These are phyloP conservation scores for Penstemon barbatus DNA, from an alignment of 257 asterid genomes.

Conservation along the genomic window DNA sequence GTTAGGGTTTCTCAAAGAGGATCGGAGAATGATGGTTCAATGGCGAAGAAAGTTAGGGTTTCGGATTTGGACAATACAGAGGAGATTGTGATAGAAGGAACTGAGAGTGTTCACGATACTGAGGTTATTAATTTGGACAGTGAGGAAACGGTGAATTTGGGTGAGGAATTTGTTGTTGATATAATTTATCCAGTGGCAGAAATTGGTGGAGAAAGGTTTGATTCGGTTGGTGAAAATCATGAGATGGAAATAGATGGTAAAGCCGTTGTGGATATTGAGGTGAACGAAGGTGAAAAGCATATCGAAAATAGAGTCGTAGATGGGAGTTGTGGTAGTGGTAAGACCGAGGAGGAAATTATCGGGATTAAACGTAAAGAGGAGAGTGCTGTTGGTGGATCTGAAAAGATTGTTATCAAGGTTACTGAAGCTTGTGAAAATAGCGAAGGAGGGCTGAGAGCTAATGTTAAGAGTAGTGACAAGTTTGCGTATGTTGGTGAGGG, in stretches of 20 bases:
- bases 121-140: neutral
- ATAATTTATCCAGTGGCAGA: slow-evolving; percentile 23
- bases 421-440: neutral
- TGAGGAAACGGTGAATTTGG: neutral
- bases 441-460: slow-evolving; percentile 12
- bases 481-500: neutral
- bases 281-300: slow-evolving; percentile 9
- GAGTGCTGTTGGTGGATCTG: slow-evolving; percentile 1
- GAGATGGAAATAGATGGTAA: slow-evolving; percentile 5
- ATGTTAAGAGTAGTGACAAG: slow-evolving; percentile 1
- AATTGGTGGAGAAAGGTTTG: slow-evolving; percentile 8
- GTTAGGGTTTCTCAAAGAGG: slow-evolving; percentile 25
- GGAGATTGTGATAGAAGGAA: neutral
- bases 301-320: neutral
- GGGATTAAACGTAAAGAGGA: slow-evolving; percentile 11
- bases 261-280: neutral
- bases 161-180: neutral
- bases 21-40: slow-evolving; percentile 14
- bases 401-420: slow-evolving; percentile 2
- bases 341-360: slow-evolving; percentile 4
- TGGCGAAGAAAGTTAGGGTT: slow-evolving; percentile 20
- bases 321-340: slow-evolving; percentile 9
- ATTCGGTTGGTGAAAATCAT: slow-evolving; percentile 12
- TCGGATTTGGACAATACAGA: neutral
- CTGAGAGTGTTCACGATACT: neutral